A percentile compares a stretch with the other conserved stretches of the same genome.
Conservation (phyloP, 2,329 filamentous ascomycete species). For the Neodidymelliopsis sp. region DNA sequence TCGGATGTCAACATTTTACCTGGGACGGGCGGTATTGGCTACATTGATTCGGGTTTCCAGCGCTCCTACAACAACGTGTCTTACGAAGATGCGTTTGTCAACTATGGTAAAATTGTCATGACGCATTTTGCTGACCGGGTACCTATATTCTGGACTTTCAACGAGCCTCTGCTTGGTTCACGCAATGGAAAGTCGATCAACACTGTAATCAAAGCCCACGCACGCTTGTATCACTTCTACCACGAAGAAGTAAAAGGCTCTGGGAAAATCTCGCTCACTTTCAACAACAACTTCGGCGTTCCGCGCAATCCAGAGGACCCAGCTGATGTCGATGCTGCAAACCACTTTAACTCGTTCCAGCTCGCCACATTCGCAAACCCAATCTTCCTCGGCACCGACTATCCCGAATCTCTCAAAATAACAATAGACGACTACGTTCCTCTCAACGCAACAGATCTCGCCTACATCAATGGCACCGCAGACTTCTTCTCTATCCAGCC, state of each 20-base stretch:
- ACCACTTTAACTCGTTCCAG: conserved; percentile 54
- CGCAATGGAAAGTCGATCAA: conserved; percentile 52
- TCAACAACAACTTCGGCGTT: conserved; percentile 52
- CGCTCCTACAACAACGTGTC: conserved; percentile 51
- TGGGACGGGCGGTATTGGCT: conserved; percentile 35
- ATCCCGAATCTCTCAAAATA: conserved; percentile 55
- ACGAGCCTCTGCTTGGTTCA: conserved; percentile 58
- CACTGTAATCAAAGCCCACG: conserved; percentile 54
- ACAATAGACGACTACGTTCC: conserved; percentile 50
- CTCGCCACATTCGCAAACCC: conserved; percentile 61
- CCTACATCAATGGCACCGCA: conserved; percentile 51
- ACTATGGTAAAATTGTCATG: conserved; percentile 63
- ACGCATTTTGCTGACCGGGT: conserved; percentile 61
- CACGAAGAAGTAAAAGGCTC: conserved; percentile 61
- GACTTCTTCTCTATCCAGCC: conserved; percentile 67
- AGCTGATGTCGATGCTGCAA: conserved; percentile 55
- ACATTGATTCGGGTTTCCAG: conserved; percentile 48
- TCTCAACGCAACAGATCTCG: conserved; percentile 58
- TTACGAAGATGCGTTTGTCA: conserved; percentile 60
- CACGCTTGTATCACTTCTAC: conserved; percentile 61
- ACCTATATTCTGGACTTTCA: conserved; percentile 62
- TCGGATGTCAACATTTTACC: conserved; percentile 27
- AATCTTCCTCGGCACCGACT: conserved; percentile 60
- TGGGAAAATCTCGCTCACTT: conserved; percentile 60
- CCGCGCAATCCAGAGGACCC: conserved; percentile 49